Evolutionary conservation across 345 rosid genomes (phyloP), one percentile per base, ranked within the genome.

Genomic region (Aquilaria sinensis): DNA sequence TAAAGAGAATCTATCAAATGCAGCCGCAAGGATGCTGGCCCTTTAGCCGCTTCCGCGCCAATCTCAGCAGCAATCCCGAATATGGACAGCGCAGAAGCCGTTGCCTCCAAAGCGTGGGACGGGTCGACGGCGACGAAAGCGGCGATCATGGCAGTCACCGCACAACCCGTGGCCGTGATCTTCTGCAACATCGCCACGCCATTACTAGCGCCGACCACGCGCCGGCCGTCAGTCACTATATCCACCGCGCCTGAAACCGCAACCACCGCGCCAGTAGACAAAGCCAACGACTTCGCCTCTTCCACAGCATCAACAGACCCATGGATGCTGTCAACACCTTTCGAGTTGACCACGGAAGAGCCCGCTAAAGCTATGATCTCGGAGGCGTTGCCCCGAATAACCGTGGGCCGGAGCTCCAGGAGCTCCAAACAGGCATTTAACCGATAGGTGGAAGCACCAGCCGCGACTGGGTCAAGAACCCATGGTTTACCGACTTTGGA

Each of bases 401-500:
- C 88, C 29, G 81, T 65, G 41, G 97, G 98, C 63, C 74, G 77
- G 14, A 83, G 62, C 63, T 63, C 68, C n/a, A 84, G 70, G 41
- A 90, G 93, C 69, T 87, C 96, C 72, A 84, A 61, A 61, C 98
- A 93, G 2, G 90, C 79, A 14, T 73, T 84, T 58, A 93, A 70
- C 61, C 96, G 89, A 80, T 84, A 90, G 23, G 58, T 49, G 5
- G 96, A 81, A 64, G 88, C 88, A 13, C 89, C 90, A n/a, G 85
- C 91, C 14, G 98, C 97, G 31, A 89, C 97, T 1, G 96, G 96
- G 73, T 90, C 96, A 31, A 93, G 90, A 69, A 87, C 83, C 96
- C 98, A 90, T 0, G 98, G 97, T 69, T 68, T 87, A 4, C 85
- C 77, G 5, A 46, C 57, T 64, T 76, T 32, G n/a, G 53, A 55